These are phyloP conservation scores for Seiridium unicorne DNA, from an alignment of 2,329 filamentous ascomycete species.

Conservation along the genomic window DNA sequence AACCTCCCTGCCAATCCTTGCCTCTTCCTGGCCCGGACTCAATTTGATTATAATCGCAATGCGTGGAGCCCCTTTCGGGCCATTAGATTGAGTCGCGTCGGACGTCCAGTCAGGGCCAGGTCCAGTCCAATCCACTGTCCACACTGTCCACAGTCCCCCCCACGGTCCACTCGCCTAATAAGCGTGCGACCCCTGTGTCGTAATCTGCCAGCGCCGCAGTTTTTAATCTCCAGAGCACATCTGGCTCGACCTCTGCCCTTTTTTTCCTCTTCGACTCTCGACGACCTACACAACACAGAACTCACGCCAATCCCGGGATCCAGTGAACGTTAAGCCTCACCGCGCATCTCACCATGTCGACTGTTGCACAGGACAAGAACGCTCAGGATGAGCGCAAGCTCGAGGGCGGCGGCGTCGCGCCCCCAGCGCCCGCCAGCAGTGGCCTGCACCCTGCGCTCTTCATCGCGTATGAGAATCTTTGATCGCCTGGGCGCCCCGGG, in stretches of 20 bases:
- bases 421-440: conserved; percentile 3
- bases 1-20: conserved; percentile 2
- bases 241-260: not conserved
- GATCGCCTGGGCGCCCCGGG: not conserved
- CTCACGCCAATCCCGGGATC: not conserved
- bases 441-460: conserved; percentile 7
- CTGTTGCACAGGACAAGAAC: conserved; percentile 4
- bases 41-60: conserved; percentile 4
- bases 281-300: not conserved
- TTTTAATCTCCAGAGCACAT: conserved; percentile 5
- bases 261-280: conserved; percentile 1
- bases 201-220: conserved; percentile 3
- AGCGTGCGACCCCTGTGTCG: conserved; percentile 5
- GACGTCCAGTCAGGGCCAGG: not conserved
- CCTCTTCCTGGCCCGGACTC: conserved; percentile 3
- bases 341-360: conserved; percentile 1
- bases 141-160: not conserved
- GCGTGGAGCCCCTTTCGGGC: conserved; percentile 1
- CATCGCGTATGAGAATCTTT: conserved; percentile 6
- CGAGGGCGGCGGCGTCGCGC: conserved; percentile 5
- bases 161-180: conserved; percentile 3
- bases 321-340: not conserved
- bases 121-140: not conserved
- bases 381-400: conserved; percentile 9
- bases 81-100: not conserved